A percentile compares a stretch with the other conserved stretches of the same genome.
Conservation (phyloP, 2,329 filamentous ascomycete genomes). For the Elsinoe ampelina region DNA sequence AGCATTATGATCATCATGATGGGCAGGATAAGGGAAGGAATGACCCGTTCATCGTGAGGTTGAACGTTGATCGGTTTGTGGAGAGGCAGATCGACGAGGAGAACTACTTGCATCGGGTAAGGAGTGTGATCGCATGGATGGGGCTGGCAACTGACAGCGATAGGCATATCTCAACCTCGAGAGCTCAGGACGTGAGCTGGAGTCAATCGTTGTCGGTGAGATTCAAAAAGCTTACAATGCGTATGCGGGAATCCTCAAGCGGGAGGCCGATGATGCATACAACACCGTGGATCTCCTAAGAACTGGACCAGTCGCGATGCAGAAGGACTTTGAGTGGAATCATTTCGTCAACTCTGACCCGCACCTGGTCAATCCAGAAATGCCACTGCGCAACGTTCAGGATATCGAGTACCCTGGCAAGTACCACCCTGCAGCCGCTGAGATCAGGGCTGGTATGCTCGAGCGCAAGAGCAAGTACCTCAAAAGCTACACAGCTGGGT, state of each 20-base stretch:
- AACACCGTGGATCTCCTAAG: constrained; percentile 71
- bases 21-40: constrained; percentile 70
- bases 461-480: constrained; percentile 98
- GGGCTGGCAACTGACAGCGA: not conserved
- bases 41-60: constrained; percentile 79
- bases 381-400: constrained; percentile 67
- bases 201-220: constrained; percentile 92
- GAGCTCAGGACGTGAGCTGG: constrained; percentile 84
- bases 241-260: constrained; percentile 81
- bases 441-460: constrained; percentile 81
- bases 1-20: constrained; percentile 64
- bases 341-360: constrained; percentile 71
- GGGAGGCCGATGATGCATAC: constrained; percentile 76
- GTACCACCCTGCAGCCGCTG: constrained; percentile 69
- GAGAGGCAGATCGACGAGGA: constrained; percentile 93
- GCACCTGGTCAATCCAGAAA: constrained; percentile 75
- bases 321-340: constrained; percentile 87
- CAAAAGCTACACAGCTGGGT: constrained; percentile 93
- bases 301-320: constrained; percentile 79
- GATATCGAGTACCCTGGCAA: constrained; percentile 88
- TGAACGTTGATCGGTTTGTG: constrained; percentile 80
- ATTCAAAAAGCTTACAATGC: constrained; percentile 98
- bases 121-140: constrained; percentile 22
- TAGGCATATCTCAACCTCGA: constrained; percentile 92
- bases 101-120: constrained; percentile 86